These are phyloP conservation scores for Calonectria montana DNA, from an alignment of 2,329 filamentous ascomycete species.

Conservation along the genomic window DNA sequence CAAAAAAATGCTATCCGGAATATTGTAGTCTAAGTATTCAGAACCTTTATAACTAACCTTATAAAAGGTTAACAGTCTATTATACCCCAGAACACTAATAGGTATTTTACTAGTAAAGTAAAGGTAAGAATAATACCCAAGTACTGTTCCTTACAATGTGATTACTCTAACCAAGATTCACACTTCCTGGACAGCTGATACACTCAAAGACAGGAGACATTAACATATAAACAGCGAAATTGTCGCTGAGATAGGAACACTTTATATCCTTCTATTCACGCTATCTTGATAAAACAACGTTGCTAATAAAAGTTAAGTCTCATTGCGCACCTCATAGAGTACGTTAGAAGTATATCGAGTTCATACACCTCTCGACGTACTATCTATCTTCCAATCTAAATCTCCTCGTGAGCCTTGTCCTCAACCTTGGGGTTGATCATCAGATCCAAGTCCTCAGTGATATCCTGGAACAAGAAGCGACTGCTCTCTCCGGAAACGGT, in stretches of 20 bases:
- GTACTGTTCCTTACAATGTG: not conserved
- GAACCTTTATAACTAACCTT: too few relatives aligned
- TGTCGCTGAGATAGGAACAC: not conserved
- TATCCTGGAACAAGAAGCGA: not conserved
- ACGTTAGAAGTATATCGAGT: not conserved
- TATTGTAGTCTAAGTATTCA: too few relatives aligned
- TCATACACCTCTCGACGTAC: not conserved
- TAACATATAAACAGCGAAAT: not conserved
- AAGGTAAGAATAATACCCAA: not conserved
- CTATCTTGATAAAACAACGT: not conserved
- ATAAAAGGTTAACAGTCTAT: not conserved
- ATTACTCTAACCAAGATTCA: not conserved
- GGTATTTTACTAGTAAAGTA: not conserved
- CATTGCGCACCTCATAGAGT: not conserved
- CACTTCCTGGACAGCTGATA: not conserved
- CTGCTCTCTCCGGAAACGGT: not conserved
- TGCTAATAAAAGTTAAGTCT: not conserved
- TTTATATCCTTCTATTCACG: not conserved
- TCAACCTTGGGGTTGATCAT: not conserved
- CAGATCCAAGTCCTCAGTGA: not conserved
- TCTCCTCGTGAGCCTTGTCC: not conserved
- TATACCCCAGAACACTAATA: not conserved
- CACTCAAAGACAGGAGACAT: not conserved
- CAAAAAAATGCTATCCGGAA: too few relatives aligned
- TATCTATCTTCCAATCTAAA: not conserved